phyloP scores from a whole-genome alignment of 179 eudicot species.

The Camellia oleifera region DNA sequence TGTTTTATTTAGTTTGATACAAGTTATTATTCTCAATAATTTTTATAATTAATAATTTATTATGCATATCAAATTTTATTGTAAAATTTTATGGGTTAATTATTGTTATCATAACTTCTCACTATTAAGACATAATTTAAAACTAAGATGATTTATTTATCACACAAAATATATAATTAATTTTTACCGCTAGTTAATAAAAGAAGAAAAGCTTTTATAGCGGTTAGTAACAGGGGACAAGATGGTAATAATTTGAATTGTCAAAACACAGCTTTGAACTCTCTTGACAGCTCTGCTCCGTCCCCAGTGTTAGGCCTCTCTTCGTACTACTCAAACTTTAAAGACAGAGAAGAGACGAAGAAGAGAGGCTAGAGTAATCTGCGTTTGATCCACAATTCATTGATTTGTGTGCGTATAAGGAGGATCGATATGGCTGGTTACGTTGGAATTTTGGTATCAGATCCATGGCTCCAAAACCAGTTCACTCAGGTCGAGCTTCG shows the following conservation, averaged over 20 bases:
- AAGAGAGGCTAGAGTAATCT: neutral
- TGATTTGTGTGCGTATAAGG: too few relatives aligned
- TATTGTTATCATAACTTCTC: too few relatives aligned
- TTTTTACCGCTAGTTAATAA: too few relatives aligned
- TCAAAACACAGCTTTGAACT: constrained; percentile 14
- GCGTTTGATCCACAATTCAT: constrained; percentile 3
- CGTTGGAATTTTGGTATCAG: constrained; percentile 84
- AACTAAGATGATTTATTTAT: too few relatives aligned
- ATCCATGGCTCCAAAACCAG: constrained; percentile 99
- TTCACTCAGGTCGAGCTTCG: constrained; percentile 99
- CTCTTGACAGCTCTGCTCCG: constrained; percentile 46
- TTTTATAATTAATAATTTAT: too few relatives aligned
- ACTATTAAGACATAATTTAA: too few relatives aligned
- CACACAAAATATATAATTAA: too few relatives aligned
- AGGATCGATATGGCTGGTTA: constrained; percentile 66
- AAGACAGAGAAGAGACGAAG: constrained; percentile 5
- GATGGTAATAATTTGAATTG: constrained; percentile 56
- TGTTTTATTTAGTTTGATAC: too few relatives aligned
- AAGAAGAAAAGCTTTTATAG: neutral
- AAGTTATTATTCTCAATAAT: too few relatives aligned
- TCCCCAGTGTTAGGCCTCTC: constrained; percentile 31
- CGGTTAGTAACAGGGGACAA: constrained; percentile 38
- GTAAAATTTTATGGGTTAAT: too few relatives aligned
- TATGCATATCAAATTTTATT: too few relatives aligned
- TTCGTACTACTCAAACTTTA: constrained; percentile 13